These are phyloP conservation scores for Rhododendron henanense DNA, from an alignment of 148 eudicot genomes.

Conservation along the genomic window DNA sequence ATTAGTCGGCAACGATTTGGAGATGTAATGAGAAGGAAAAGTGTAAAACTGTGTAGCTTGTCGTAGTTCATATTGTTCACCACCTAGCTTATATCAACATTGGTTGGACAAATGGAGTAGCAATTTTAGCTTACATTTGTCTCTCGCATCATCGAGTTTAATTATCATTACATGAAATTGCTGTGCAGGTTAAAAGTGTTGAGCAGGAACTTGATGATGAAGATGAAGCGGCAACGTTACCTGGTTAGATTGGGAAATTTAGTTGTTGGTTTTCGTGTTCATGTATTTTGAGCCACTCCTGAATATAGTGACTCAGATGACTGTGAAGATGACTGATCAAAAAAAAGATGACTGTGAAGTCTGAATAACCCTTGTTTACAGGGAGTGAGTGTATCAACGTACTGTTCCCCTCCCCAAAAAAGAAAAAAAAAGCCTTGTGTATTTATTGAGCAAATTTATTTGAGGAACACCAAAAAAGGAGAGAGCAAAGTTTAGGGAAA, in stretches of 20 bases:
- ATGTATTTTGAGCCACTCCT: neutral
- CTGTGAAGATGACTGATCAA: neutral
- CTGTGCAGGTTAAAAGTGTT: slow-evolving; percentile 62
- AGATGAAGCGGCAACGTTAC: slow-evolving; percentile 50
- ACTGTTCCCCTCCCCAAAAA: neutral
- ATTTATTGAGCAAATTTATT: neutral
- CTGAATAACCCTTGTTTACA: neutral
- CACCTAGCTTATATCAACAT: neutral
- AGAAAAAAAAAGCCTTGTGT: neutral
- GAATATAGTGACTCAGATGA: neutral
- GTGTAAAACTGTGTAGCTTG: too few species aligned
- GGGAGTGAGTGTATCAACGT: neutral
- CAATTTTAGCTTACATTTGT: neutral
- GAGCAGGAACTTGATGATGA: slow-evolving; percentile 81
- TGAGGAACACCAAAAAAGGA: neutral
- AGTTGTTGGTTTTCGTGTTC: neutral
- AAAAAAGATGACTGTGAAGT: neutral
- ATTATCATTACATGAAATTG: neutral
- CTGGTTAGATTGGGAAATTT: slow-evolving; percentile 22
- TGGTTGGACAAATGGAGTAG: neutral
- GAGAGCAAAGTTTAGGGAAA: neutral
- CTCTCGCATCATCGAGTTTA: neutral
- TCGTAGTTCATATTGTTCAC: neutral
- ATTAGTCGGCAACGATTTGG: neutral
- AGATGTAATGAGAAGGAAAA: neutral